Evolutionary conservation across 441 rosid species (phyloP).

Genomic region (Populus hybrid): DNA sequence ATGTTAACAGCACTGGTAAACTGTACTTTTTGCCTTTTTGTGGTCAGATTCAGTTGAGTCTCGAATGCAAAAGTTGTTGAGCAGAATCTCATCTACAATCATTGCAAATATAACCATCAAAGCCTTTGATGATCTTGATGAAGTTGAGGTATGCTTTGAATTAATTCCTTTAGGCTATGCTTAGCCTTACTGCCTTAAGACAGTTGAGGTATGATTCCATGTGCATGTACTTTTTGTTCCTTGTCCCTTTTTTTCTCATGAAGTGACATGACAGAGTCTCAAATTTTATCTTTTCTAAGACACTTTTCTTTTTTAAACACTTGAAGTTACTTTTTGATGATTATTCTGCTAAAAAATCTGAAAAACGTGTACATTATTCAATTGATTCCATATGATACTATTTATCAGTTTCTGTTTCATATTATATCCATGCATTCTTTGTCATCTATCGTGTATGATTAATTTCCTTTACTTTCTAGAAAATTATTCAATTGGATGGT

Average conservation of each 20-base stretch:
- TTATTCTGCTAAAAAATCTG: not conserved
- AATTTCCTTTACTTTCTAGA: not conserved
- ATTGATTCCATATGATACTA: not conserved
- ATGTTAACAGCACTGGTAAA: not conserved
- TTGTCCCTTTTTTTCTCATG: no score
- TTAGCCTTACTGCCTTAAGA: conserved; percentile 6
- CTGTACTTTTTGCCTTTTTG: conserved; percentile 13
- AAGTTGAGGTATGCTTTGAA: conserved; percentile 66
- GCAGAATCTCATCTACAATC: conserved; percentile 51
- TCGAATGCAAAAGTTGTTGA: conserved; percentile 50
- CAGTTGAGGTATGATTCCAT: not conserved
- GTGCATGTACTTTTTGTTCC: not conserved
- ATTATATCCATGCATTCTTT: not conserved
- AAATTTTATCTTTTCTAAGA: not conserved
- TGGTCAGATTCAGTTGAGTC: conserved; percentile 63
- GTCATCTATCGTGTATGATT: not conserved
- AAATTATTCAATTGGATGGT: not conserved
- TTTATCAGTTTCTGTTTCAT: not conserved
- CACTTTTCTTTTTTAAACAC: not conserved
- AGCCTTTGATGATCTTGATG: conserved; percentile 50
- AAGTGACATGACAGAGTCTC: not conserved
- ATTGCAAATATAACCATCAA: conserved; percentile 61
- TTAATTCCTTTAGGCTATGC: conserved; percentile 7
- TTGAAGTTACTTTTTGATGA: not conserved
- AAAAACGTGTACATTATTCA: not conserved